Base-by-base conservation (phyloP, 1,284 basidiomycete species). In the Trametes polyzona region DNA sequence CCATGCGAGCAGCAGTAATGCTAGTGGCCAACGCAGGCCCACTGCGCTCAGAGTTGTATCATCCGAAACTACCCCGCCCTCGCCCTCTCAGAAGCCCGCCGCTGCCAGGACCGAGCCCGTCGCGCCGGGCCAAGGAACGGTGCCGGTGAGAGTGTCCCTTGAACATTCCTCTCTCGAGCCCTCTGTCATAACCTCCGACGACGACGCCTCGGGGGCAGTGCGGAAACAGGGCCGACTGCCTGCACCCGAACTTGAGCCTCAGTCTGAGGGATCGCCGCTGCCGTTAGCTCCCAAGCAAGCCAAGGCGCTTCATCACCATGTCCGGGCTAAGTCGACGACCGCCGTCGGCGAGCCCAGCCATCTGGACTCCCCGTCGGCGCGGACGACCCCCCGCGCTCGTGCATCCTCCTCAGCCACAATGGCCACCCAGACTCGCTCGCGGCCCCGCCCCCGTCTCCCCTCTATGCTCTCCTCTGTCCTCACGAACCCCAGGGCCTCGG, bases 381-480 rank as follows among this genome's bases (percentile, higher is more conserved):
- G 40, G 39, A 42, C 53, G 44, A 41, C 37, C 40, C 47, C 37
- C 30, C 52, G 58, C 9, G 36, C 47, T 6, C 52, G 61, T 37
- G 58, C 61, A 3, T 55, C 61, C 11, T 62, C 61, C 10, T 62
- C 61, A 9, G 52, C 55, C 1, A 49, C 59, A 2, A 44, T 53
- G 37, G 37, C 19, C 23, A 10, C 42, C 29, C 33, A 39, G 24
- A 29, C 52, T 3, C 39, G 30, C 21, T 16, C 47, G 46, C 37
- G 14, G 14, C 16, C 39, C 24, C 54, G 41, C 10, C 8, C 58
- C 7, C 59, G 52, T 17, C 43, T 54, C 14, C 63, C 62, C n/a
- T 59, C 60, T n/a, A 57, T 61, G 41, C 62, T 67, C 48, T 47
- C 64, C 17, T 52, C 60, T 8, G 55, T 64, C 24, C 30, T 64